Conservation (phyloP, 2,329 filamentous ascomycete species). For the Penicillium sp. region DNA sequence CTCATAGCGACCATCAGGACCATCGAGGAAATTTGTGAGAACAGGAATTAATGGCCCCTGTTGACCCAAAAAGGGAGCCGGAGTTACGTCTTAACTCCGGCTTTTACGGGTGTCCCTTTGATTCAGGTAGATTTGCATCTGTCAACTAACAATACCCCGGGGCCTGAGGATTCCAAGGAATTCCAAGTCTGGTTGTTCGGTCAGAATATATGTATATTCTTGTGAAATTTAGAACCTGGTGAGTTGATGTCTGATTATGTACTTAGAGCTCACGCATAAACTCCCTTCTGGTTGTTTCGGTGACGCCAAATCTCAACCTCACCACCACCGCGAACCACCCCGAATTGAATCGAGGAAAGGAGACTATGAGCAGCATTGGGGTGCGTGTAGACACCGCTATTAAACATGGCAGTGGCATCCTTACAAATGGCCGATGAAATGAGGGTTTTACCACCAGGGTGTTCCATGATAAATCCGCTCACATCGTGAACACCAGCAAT, state of each 20-base stretch:
- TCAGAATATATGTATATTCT: not conserved
- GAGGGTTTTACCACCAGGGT: conserved; percentile 83
- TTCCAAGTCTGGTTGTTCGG: too few relatives aligned
- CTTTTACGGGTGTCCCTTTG: too few relatives aligned
- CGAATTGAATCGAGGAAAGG: conserved; percentile 81
- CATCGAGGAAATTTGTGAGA: too few relatives aligned
- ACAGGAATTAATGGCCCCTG: too few relatives aligned
- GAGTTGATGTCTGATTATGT: not conserved
- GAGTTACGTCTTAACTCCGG: too few relatives aligned
- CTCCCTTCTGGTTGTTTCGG: conserved; percentile 69
- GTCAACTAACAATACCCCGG: too few relatives aligned
- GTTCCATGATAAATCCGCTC: conserved; percentile 77
- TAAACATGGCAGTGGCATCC: conserved; percentile 87
- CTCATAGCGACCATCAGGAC: too few relatives aligned
- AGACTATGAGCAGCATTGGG: conserved; percentile 88
- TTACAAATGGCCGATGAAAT: conserved; percentile 80
- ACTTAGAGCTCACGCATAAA: not conserved
- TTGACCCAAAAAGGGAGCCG: too few relatives aligned
- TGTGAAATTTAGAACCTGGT: not conserved
- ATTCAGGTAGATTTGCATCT: too few relatives aligned
- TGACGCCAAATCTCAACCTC: conserved; percentile 88
- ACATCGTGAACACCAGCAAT: conserved; percentile 84
- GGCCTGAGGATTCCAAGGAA: too few relatives aligned
- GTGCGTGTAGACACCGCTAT: conserved; percentile 85
- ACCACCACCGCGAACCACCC: conserved; percentile 79